Evolutionary conservation across 495 filamentous ascomycete genomes (phyloP).

Genomic region (Neurospora tetraspora): DNA sequence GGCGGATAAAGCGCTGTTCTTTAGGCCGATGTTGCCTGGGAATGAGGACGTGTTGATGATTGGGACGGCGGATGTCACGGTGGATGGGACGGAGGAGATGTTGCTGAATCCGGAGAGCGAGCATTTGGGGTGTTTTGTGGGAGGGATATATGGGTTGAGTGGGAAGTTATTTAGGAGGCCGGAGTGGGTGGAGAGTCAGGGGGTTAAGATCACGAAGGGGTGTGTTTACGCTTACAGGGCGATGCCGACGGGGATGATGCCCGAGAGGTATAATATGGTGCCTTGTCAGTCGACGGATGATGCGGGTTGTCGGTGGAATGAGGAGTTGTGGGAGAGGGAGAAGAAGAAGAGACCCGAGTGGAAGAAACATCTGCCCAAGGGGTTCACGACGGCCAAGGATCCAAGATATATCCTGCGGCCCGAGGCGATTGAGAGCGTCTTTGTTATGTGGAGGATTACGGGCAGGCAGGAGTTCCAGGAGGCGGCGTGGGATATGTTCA

Average conservation of each 20-base stretch:
- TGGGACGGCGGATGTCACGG: constrained; percentile 28
- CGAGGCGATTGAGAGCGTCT: constrained; percentile 59
- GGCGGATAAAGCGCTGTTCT: constrained; percentile 59
- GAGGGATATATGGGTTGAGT: constrained; percentile 74
- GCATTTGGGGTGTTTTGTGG: constrained; percentile 61
- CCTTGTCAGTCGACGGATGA: constrained; percentile 47
- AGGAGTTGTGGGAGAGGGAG: constrained; percentile 40
- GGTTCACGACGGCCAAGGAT: constrained; percentile 30
- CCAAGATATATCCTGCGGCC: constrained; percentile 41
- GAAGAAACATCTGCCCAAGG: constrained; percentile 21
- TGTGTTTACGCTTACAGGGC: constrained; percentile 79
- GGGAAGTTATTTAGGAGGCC: constrained; percentile 61
- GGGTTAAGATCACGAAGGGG: constrained; percentile 66
- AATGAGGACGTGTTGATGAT: constrained; percentile 62
- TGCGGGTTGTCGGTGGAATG: constrained; percentile 60
- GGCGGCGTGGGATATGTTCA: constrained; percentile 67
- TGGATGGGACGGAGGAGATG: constrained; percentile 14
- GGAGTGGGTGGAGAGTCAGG: constrained; percentile 53
- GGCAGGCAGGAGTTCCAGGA: constrained; percentile 54
- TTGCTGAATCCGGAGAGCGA: constrained; percentile 27
- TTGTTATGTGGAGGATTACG: constrained; percentile 62
- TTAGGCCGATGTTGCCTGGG: constrained; percentile 65
- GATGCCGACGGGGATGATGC: constrained; percentile 77
- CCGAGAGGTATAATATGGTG: constrained; percentile 56
- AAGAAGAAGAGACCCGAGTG: constrained; percentile 16